Base-by-base conservation (phyloP, 257 asterid species). In the Penstemon davidsonii region DNA sequence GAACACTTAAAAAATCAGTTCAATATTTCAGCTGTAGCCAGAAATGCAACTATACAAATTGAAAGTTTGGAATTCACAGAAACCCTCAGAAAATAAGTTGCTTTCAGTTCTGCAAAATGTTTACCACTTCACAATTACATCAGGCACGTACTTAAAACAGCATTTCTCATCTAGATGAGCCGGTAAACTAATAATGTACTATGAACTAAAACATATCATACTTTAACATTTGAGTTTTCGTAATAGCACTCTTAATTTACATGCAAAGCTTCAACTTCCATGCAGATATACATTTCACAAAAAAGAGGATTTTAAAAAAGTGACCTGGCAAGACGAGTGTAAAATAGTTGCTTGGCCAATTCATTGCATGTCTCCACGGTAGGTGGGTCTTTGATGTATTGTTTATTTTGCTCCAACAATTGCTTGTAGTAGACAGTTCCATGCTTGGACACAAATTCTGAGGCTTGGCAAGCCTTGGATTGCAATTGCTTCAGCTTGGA, bases 301-400 rank as follows among this genome's bases (percentile, higher is more conserved):
- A 5, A 19, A 38, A 39, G 40, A 8, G 46, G 47, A 43, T 45
- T 36, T 59, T 9, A 49, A 63, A 8, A 33, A 66, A 46, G 38
- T 71, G 75, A 75, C 81, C 81, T 79, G 76, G 84, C 79, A 59
- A 79, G 84, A 63, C 81, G 74, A 33, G 84, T 79, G 73, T 79
- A 79, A 37, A 72, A 68, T 39, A 79, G 62, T 63, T 79, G 84
- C 60, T 72, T 72, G 42, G 84, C 18, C 62, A 79, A 69, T 25
- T 58, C 73, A 38, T 73, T 63, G 37, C 81, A 79, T 25, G 75
- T 79, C 71, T 79, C 84, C 47, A 72, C 74, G 2, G 84, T 72
- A 37, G 81, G 78, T 51, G 84, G 84, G 1, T 79, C 79, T 55
- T 72, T 70, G 36, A 79, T 61, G 71, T 79, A 75, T 44, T 79